Evolutionary conservation across 2,329 filamentous ascomycete genomes (phyloP).

Genomic region (Nemania sp.): DNA sequence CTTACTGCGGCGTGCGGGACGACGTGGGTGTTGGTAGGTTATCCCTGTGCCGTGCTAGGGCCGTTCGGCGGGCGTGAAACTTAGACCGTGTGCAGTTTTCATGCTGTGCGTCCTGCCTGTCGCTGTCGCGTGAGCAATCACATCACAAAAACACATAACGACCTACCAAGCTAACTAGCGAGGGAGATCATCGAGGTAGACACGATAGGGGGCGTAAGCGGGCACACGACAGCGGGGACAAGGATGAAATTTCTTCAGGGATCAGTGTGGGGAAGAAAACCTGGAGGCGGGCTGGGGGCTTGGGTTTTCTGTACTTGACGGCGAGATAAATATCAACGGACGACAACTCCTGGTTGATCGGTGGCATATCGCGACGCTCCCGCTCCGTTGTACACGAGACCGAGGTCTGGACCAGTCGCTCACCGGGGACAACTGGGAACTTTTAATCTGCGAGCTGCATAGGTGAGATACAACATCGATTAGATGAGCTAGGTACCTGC

Average conservation of each 20-base stretch:
- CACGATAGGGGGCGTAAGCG: conserved; percentile 17
- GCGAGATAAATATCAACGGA: conserved; percentile 2
- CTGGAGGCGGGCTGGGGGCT: conserved; percentile 12
- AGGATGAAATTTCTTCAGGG: conserved; percentile 14
- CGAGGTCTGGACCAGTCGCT: conserved; percentile 10
- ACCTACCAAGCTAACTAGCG: neutral
- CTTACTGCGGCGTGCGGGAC: conserved; percentile 20
- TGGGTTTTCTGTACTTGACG: neutral
- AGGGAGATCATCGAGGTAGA: conserved; percentile 11
- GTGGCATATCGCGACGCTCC: conserved; percentile 14
- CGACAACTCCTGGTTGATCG: conserved; percentile 5
- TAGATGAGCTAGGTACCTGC: neutral
- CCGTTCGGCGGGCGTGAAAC: conserved; percentile 4
- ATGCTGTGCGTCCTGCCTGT: conserved; percentile 2
- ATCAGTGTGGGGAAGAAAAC: conserved; percentile 27
- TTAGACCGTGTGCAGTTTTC: neutral
- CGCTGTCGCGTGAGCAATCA: conserved; percentile 23
- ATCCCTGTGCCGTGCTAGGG: conserved; percentile 7
- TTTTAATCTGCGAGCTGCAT: conserved; percentile 13
- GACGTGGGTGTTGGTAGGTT: neutral
- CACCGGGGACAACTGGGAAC: conserved; percentile 4
- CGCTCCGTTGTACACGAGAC: conserved; percentile 12
- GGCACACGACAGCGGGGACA: conserved; percentile 18
- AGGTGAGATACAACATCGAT: conserved; percentile 16
- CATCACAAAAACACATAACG: neutral